Base-by-base conservation (phyloP, 2,329 filamentous ascomycete genomes). In the Phaeosphaeria sp. region DNA sequence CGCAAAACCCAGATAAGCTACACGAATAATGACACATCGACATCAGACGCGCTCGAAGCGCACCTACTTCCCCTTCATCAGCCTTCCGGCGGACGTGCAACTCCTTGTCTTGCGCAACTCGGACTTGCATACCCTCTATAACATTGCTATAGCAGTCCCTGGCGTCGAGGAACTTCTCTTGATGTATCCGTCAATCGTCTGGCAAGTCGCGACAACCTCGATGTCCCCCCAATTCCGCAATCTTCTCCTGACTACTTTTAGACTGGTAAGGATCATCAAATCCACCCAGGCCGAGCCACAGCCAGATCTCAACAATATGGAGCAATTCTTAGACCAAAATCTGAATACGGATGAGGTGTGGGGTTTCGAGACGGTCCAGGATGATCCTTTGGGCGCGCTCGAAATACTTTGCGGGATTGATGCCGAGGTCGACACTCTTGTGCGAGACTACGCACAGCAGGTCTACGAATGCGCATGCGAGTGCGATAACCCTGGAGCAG, bases 401-500 rank as follows among this genome's bases (percentile, higher is more conserved):
- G 41, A 39, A 39, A 52, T 52, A 52, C 57, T 63, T 52, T 60
- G 49, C 58, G 46, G 30, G 33, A 58, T 63, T 39, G 46, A 63
- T 55, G 52, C 30, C 41, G 20, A 51, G 23, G 49, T 51, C 20
- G 4, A 18, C 23, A 15, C 9, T 13, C 25, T 49, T 20, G 18
- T 22, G n/a, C 18, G 59, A 47, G 54, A 52, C 46, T 66, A 58
- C 54, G 54, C 57, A 18, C 21, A 44, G 20, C 43, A 59, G 48
- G 52, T 30, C 47, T 61, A 63, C 54, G 60, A 56, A 42, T 56
- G 59, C 50, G 57, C 54, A 51, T 62, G 42, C 46, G 52, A 54
- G 25, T 41, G 52, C 54, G 56, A 64, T 47, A 60, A 62, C 27
- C 60, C 63, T 52, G 63, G 55, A 39, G 56, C 51, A 43, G 46